phyloP scores from a whole-genome alignment of 768 basidiomycete species.

The Auricularia cornea region DNA sequence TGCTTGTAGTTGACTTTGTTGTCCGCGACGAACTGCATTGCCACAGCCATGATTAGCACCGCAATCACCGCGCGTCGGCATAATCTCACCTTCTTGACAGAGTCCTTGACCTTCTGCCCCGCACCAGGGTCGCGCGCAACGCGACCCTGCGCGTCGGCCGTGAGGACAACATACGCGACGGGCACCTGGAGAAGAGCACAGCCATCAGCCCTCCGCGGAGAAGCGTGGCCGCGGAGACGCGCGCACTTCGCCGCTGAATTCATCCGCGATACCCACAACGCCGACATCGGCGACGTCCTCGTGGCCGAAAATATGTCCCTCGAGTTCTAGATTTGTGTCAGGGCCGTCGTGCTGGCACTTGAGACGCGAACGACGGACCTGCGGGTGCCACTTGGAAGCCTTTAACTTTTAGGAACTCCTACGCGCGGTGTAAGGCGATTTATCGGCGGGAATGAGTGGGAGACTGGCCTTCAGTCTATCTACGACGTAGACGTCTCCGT shows the following conservation, averaged over 20 bases:
- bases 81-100: conserved; percentile 48
- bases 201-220: neutral
- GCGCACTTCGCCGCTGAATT: conserved; percentile 51
- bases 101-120: conserved; percentile 30
- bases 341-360: too few relatives aligned
- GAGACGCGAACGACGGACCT: neutral
- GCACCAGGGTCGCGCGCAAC: conserved; percentile 22
- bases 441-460: neutral
- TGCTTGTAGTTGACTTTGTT: conserved; percentile 50
- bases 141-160: conserved; percentile 29
- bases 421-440: neutral
- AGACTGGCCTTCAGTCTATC: conserved; percentile 50
- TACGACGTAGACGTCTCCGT: conserved; percentile 50
- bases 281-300: conserved; percentile 52
- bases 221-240: conserved; percentile 9
- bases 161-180: conserved; percentile 56
- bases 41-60: too few relatives aligned
- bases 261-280: conserved; percentile 59
- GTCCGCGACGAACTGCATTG: conserved; percentile 37
- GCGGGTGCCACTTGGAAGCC: conserved; percentile 73
- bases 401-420: conserved; percentile 19
- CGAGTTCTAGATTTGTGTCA: too few relatives aligned
- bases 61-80: conserved; percentile 2
- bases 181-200: conserved; percentile 24
- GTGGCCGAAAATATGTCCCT: conserved; percentile 55